These are phyloP conservation scores for Sequoiadendron giganteum DNA, from an alignment of 75 land plant genomes.

Conservation along the genomic window DNA sequence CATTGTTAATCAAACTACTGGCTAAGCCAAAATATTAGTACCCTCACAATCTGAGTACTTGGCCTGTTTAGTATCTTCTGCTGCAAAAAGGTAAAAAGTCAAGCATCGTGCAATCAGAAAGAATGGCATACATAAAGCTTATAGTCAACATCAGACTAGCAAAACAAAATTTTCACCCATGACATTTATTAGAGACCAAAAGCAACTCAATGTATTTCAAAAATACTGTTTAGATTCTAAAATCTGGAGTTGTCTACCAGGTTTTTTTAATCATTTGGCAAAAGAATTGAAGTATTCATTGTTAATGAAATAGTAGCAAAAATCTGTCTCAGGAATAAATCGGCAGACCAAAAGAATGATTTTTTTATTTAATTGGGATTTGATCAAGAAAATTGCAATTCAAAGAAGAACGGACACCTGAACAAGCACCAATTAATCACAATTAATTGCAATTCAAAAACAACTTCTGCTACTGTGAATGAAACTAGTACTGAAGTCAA, in stretches of 20 bases:
- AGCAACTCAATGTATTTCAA: background rate
- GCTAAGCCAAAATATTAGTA: background rate
- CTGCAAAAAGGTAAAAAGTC: background rate
- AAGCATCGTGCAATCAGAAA: background rate
- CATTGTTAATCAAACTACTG: background rate
- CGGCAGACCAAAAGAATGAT: too few relatives aligned
- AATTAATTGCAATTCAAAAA: too few relatives aligned
- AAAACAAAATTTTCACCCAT: too few relatives aligned
- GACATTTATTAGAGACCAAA: too few relatives aligned
- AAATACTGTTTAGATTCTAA: background rate
- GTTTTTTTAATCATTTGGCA: background rate
- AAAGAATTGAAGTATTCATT: background rate
- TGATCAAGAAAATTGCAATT: too few relatives aligned
- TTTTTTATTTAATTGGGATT: too few relatives aligned
- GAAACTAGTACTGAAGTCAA: background rate
- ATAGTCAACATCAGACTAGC: too few relatives aligned
- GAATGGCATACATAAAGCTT: too few relatives aligned
- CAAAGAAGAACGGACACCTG: too few relatives aligned
- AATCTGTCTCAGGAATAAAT: too few relatives aligned
- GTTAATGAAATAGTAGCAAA: background rate
- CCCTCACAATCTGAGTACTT: background rate
- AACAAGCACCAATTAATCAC: too few relatives aligned
- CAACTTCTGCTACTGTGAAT: background rate
- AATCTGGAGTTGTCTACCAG: background rate
- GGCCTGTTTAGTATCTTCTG: background rate